phyloP scores from a whole-genome alignment of 345 rosid species.

The Gossypium mustelinum region DNA sequence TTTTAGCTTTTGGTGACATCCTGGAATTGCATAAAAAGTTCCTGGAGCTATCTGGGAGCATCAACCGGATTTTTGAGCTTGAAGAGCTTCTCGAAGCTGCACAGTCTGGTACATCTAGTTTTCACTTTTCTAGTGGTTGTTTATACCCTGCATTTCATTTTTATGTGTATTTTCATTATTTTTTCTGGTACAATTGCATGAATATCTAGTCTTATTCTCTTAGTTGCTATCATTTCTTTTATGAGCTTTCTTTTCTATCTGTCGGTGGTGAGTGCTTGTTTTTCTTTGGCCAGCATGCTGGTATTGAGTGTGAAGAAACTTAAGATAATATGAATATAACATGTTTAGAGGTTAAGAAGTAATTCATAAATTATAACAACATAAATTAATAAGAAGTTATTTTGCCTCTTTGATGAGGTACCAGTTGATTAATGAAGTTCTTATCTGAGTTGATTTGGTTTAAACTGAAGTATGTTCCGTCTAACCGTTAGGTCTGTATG shows the following conservation, averaged over 20 bases:
- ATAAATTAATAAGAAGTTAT: background rate
- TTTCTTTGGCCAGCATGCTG: background rate
- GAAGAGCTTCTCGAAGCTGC: slow-evolving; percentile 92
- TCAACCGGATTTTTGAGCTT: slow-evolving; percentile 89
- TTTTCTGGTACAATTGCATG: background rate
- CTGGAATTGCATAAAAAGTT: slow-evolving; percentile 89
- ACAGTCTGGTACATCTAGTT: slow-evolving; percentile 53
- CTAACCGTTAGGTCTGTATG: background rate
- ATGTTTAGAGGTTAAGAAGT: background rate
- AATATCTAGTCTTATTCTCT: background rate
- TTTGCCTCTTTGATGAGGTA: background rate
- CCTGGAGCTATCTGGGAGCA: slow-evolving; percentile 85
- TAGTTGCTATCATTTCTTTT: background rate
- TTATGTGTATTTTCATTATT: background rate
- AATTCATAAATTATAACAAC: background rate
- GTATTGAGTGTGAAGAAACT: background rate
- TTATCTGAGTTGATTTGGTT: background rate
- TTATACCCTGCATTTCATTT: background rate
- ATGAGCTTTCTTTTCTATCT: background rate
- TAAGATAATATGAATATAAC: background rate
- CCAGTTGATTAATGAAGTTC: background rate
- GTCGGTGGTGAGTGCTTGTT: background rate
- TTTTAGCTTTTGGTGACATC: slow-evolving; percentile 96
- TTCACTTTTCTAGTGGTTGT: background rate
- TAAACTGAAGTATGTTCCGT: background rate